Evolutionary conservation across 148 eudicot species (phyloP), one percentile per base, ranked within the genome.

Genomic region (Arctostaphylos glauca): DNA sequence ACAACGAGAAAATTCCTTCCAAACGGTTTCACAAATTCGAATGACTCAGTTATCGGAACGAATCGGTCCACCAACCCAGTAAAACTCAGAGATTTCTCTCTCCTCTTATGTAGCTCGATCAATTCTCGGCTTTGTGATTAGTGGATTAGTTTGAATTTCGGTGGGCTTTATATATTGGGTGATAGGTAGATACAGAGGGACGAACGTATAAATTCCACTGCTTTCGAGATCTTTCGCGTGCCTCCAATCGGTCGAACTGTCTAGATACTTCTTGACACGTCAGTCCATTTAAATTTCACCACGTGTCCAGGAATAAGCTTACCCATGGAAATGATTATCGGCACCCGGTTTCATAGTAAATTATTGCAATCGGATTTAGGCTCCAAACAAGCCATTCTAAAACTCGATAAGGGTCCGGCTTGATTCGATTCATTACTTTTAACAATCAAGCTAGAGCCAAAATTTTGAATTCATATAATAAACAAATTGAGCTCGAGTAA

Each of bases 51-150:
- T 75, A 73, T 70, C 89, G 18, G 83, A 19, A 12, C 84, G 15
- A 82, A 83, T 85, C 88, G 19, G 31, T 83, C 89, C 89, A 73
- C 89, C 66, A 87, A 85, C 86, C 89, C 85, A 38, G 46, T 8
- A 31, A 18, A 41, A 71, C 10, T 46, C 9, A 13, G 21, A 15
- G 21, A 23, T 43, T 50, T 76, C 47, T 31, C 16, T 31, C 62
- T 38, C 66, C 71, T 74, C 72, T 79, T 79, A 8, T 74, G 23
- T 38, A 52, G 38, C 38, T 31, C 38, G 38, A 31, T 60, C 12
- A 6, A 21, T 58, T 14, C 16, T 50, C 19, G 1, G 9, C 31
- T 19, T 47, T 74, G 12, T 5, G 21, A 3, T 73, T 19, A 1
- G 9, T 2, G 15, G 9, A 81, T 16, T 5, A 38, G 4, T 12